Evolutionary conservation across 2,329 filamentous ascomycete genomes (phyloP), one percentile per base, ranked within the genome.

Genomic region (Alternaria arbusti): DNA sequence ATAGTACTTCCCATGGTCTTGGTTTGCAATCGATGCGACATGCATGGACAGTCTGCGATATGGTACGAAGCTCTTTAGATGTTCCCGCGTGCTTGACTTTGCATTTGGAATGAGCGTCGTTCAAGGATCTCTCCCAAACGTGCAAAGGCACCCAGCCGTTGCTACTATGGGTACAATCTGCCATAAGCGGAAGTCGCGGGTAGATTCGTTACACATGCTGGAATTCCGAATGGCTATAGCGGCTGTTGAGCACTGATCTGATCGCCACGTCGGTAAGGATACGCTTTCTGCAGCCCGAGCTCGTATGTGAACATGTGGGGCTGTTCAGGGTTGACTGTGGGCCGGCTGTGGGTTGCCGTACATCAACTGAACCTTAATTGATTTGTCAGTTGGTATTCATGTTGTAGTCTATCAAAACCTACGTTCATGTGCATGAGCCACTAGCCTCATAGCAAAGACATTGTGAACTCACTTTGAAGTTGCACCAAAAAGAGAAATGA

Each of bases 291-390:
- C 7, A 54, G 20, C 15, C 15, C 17, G 40, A 25, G 17, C 32
- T 32, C 32, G 7, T 54, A 17, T 20, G 26, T 45, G 55, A 59
- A 40, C 44, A 44, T 54, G 30, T 59, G 44, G 55, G 32, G 32
- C 50, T 36, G 30, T 15, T 11, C n/a, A 20, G 36, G n/a, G 40
- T 25, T 22, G 11, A 11, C 23, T 59, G 60, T 54, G 13, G 17
- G 15, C 40, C 40, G n/a, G n/a, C 30, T 59, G 60, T 54, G 13
- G 40, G 40, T 49, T 47, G n/a, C 55, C 49, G 55, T 54, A 32
- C 5, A n/a, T 28, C 26, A 23, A 32, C 15, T 13, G 15, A 44
- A 23, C 12, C 40, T 17, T 17, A 17, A 40, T 15, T 15, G 12
- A 44, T 44, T 22, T 36, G 47, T 47, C 32, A 52, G 40, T 25